Evolutionary conservation across 108 stramenopile species (phyloP).

Genomic region (Aurantiochytrium sp.): DNA sequence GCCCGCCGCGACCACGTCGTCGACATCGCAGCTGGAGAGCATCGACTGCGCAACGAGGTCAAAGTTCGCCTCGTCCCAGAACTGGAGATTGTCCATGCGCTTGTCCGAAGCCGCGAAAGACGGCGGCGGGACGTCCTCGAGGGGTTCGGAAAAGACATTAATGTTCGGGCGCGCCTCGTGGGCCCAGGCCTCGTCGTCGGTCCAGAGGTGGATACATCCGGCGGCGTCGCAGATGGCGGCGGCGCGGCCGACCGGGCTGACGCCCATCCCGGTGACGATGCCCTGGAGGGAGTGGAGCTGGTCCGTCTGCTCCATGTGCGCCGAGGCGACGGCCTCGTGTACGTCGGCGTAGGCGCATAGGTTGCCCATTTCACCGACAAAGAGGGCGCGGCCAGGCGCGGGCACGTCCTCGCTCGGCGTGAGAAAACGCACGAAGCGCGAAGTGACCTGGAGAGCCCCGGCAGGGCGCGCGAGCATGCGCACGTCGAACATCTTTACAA

Average conservation of each 20-base stretch:
- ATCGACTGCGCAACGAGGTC: constrained; percentile 15
- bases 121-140: not conserved
- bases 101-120: constrained; percentile 11
- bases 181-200: constrained; percentile 23
- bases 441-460: not conserved
- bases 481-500: constrained; percentile 14
- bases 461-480: constrained; percentile 1
- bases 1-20: not conserved
- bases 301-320: constrained; percentile 14
- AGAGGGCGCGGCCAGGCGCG: not conserved
- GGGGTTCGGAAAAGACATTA: not conserved
- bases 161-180: not conserved
- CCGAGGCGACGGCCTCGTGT: not conserved
- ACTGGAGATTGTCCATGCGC: not conserved
- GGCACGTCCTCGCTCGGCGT: not conserved
- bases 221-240: not conserved
- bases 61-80: constrained; percentile 2
- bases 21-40: constrained; percentile 14
- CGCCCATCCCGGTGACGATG: not conserved
- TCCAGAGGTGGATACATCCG: not conserved
- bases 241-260: not conserved
- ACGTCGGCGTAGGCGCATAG: not conserved
- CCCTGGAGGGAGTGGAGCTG: not conserved
- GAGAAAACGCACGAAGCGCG: not conserved
- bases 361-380: not conserved